Evolutionary conservation across 305 asterid species (phyloP), one percentile per base, ranked within the genome.

Genomic region (Vinca major): DNA sequence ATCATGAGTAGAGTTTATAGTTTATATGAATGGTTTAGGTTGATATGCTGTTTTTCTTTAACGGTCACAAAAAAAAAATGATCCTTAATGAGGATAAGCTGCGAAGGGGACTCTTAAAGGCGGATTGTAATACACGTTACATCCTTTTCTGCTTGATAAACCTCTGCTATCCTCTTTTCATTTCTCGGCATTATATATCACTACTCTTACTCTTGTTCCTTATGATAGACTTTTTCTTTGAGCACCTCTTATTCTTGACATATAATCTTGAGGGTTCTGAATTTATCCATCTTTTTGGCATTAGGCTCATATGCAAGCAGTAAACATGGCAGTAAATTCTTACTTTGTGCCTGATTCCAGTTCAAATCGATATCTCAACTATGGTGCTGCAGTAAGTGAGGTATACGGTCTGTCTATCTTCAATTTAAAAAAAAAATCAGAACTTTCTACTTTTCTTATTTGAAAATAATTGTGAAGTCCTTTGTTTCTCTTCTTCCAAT

Each of bases 361-460:
- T 73, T 69, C 83, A 54, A 60, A 7, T 3, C 53, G 7, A 16
- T 89, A 89, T 78, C 69, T 89, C 74, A 87, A 80, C 80, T 87
- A 81, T 49, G 96, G 91, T 58, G 94, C 82, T 61, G 94, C 90
- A 21, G 83, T 87, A 17, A 83, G 89, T 26, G 94, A 85, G 91
- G 93, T 82, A 72, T 19, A 56, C 2, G n/a, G n/a, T 36, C n/a
- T 56, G 62, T 11, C 33, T 26, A 7, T 26, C 8, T 26, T 21
- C 37, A 26, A 8, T 21, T 26, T 4, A 55, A n/a, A n/a, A n/a
- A n/a, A n/a, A n/a, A n/a, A n/a, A n/a, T n/a, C n/a, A n/a, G n/a
- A n/a, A n/a, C n/a, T n/a, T n/a, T n/a, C n/a, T n/a, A n/a, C n/a
- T n/a, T n/a, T n/a, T n/a, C n/a, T n/a, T n/a, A n/a, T n/a, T n/a